Evolutionary conservation across 139 green algal genomes (phyloP).

Genomic region (Pedinophyceae sp.): DNA sequence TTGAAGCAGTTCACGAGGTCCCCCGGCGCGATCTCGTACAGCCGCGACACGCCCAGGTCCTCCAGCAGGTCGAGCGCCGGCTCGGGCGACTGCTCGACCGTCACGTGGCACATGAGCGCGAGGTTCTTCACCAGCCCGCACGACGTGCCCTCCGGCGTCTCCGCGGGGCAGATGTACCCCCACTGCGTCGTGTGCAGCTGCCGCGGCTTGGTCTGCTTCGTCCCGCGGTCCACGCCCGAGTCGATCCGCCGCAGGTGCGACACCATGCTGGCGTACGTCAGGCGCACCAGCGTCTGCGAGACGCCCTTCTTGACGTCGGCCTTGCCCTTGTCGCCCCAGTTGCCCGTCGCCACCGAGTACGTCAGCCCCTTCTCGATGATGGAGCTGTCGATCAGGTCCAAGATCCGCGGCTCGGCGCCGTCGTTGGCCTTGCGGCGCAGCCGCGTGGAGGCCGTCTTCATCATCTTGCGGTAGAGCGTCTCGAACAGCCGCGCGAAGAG

Average conservation of each 20-base stretch:
- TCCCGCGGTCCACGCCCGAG: conserved; percentile 72
- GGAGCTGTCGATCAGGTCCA: conserved; percentile 67
- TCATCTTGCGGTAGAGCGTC: conserved; percentile 85
- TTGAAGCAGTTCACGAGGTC: conserved; percentile 32
- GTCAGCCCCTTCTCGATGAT: conserved; percentile 84
- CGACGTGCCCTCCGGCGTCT: conserved; percentile 90
- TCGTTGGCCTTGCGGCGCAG: conserved; percentile 26
- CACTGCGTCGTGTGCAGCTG: conserved; percentile 98
- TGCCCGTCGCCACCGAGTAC: conserved; percentile 93
- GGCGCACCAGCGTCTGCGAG: conserved; percentile 80
- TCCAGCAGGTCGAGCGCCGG: conserved; percentile 47
- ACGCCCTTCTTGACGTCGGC: conserved; percentile 15
- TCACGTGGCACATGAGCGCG: conserved; percentile 89
- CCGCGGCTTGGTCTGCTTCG: conserved; percentile 66
- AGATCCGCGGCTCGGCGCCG: background rate
- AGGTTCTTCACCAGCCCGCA: conserved; percentile 97
- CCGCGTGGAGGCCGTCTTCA: conserved; percentile 73
- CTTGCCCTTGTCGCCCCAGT: conserved; percentile 83
- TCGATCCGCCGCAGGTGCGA: conserved; percentile 92
- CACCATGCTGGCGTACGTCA: conserved; percentile 90
- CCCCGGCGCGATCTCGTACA: conserved; percentile 24
- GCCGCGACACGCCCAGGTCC: background rate
- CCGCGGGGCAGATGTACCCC: conserved; percentile 94
- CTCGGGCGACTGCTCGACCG: conserved; percentile 38
- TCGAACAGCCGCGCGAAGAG: conserved; percentile 29